Percentiles rank a stretch among this genome's conserved stretches.
These are phyloP conservation scores for Oxytropis ochrocephala DNA, from an alignment of 306 rosid species.

Conservation along the genomic window DNA sequence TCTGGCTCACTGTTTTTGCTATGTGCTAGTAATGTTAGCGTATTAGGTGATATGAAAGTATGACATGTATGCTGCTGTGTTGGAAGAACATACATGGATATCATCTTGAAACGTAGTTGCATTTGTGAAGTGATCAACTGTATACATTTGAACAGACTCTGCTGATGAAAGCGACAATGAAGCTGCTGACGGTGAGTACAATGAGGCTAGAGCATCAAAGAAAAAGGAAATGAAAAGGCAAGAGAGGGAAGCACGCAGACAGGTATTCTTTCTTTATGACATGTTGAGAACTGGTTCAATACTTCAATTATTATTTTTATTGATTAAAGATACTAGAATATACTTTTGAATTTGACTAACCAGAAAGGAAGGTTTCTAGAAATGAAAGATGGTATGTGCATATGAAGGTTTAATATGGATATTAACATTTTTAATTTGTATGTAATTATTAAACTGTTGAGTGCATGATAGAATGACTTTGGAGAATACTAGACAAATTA, in stretches of 20 bases:
- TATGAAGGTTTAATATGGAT: not conserved
- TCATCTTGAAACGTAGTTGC: not conserved
- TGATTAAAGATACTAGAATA: not conserved
- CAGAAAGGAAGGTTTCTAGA: not conserved
- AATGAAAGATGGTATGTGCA: not conserved
- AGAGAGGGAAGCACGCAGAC: slow-evolving; percentile 88
- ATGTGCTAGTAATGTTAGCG: not conserved
- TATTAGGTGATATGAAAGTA: not conserved
- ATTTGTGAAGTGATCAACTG: slow-evolving; percentile 15
- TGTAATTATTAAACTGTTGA: not conserved
- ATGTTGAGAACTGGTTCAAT: not conserved
- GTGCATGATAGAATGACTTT: slow-evolving; percentile 1
- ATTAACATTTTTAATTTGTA: not conserved
- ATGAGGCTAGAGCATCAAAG: slow-evolving; percentile 53
- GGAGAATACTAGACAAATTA: not conserved
- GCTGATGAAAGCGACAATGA: slow-evolving; percentile 78
- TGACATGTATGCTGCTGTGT: not conserved
- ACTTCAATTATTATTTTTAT: not conserved
- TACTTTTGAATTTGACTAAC: not conserved
- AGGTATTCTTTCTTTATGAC: slow-evolving; percentile 34
- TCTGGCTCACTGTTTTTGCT: slow-evolving; percentile 2
- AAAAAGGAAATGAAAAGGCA: slow-evolving; percentile 82
- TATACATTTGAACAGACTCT: slow-evolving; percentile 42
- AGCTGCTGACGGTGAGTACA: slow-evolving; percentile 37
- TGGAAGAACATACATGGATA: not conserved